Evolutionary conservation across 2,329 filamentous ascomycete genomes (phyloP), one percentile per base, ranked within the genome.

Genomic region (Fusarium temperatum): DNA sequence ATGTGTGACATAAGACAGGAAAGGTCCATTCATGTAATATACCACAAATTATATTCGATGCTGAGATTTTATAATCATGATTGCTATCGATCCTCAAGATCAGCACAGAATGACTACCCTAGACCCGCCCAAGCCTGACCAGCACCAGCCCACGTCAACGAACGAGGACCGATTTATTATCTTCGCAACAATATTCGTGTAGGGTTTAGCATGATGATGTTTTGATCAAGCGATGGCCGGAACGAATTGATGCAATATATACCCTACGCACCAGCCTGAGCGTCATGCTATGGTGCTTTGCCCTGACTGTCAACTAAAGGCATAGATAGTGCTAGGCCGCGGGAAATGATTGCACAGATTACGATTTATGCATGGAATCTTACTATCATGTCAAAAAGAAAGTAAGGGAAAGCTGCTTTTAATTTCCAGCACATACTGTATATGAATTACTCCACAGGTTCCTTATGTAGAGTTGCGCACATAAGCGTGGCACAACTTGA

Each of bases 331-430:
- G 26, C 28, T 28, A 15, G 17, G 26, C 17, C 11, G 24, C 17
- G 17, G n/a, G 61, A 32, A 35, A 47, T 36, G 22, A 62, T 55
- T 68, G 41, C 26, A 28, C 20, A 30, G 26, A 44, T 45, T 51
- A 35, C 47, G 66, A 66, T 41, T 66, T 38, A 70, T 70, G 66
- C 59, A 44, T 15, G 18, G 9, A 20, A 41, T 30, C 35, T 13
- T 10, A 47, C 28, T 11, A 13, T 8, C 15, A 35, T 50, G 55
- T 20, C 17, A 35, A 20, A 42, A 20, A 59, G 35, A 24, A 26
- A 32, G 17, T 28, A 28, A 28, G n/a, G 22, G 30, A 53, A 36
- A 36, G n/a, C 65, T 35, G 15, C 32, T 9, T 28, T n/a, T 20
- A 36, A 63, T 61, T 22, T 22, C 28, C 54, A 28, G 47, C 14